Evolutionary conservation across 2,329 filamentous ascomycete species (phyloP), one percentile per base, ranked within the genome.

Genomic region (Cladophialophora immunda): DNA sequence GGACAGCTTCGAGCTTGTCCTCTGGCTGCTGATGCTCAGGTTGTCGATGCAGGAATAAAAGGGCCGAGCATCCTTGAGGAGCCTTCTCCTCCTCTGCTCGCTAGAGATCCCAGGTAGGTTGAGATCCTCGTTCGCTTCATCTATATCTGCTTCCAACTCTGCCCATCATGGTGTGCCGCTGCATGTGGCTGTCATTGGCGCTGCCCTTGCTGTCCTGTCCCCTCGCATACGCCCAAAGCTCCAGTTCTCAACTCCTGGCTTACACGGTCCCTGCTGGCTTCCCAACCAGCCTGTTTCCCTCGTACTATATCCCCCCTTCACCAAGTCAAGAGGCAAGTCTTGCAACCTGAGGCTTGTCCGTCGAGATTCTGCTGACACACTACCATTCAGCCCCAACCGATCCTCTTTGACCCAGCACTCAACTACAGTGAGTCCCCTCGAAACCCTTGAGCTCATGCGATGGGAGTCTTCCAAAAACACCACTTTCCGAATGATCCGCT

Each of bases 321-420:
- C 69, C 71, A 36, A 70, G 65, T 19, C 60, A 68, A 62, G 62
- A 72, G 47, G 69, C 68, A 67, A 62, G 47, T 27, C 30, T 22
- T 17, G 2, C 6, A 41, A 45, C 2, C 0, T 27, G 7, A n/a
- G 5, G 3, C n/a, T 3, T 29, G 7, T 13, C 29, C 19, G 8
- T 2, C 25, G 15, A 19, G 15, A 13, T n/a, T 29, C 9, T 32
- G 27, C 27, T 55, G 27, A 32, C 27, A 55, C 1, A 27, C 50
- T 19, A 32, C 53, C 27, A 19, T 55, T 55, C 36, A 86, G 73
- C 84, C 84, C n/a, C 84, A 86, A 70, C 84, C 84, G 30, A 81
- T 81, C 15, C 73, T 89, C 3, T 79, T 81, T 67, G 86, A 88
- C 74, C 83, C 84, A 0, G 76, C 87, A 30, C 74, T 87, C 55